Base-by-base conservation (phyloP, 2,329 filamentous ascomycete genomes). In the Fusarium neocosmosporiellum region DNA sequence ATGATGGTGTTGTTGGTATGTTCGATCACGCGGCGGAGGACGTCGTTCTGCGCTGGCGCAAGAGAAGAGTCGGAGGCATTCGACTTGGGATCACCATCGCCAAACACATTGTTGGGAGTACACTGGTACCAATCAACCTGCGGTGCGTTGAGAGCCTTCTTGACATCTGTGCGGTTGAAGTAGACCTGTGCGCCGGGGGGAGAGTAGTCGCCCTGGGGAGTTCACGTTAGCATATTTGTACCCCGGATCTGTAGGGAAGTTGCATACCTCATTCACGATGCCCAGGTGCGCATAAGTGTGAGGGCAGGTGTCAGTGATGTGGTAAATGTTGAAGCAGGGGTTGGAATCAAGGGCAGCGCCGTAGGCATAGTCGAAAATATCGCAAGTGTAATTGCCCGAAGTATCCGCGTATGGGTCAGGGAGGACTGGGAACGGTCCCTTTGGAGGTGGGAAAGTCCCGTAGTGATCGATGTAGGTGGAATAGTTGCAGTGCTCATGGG, bases 281-380 rank as follows among this genome's bases (percentile, higher is more conserved):
- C 90, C 90, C 4, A 95, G 84, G 0, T 92, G 88, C 66, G 94
- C 91, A 87, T 89, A 94, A 2, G 89, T 84, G 4, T 91, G 73
- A 0, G 94, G 94, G 78, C 94, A 96, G 14, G 90, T 92, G 5
- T 89, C 90, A 3, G 89, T 89, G 16, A 96, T 88, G 59, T 93
- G 89, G 82, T 96, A 96, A 13, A 93, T 84, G 79, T 94, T 90
- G 82, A 93, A 97, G 84, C 94, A 96, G 0, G 94, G 94, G 82
- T 96, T 96, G 36, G 89, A 81, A 1, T 83, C 77, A 6, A 84
- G 70, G 9, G 87, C 87, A 33, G 89, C 91, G 0, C 84, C 73
- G 74, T 83, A 84, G 33, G 93, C 87, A 24, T 87, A 83, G 65
- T 86, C 80, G 75, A 87, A 92, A 22, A 94, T 76, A 58, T 85